These are phyloP conservation scores for Vigna nakashimae DNA, from an alignment of 306 rosid species.

Conservation along the genomic window DNA sequence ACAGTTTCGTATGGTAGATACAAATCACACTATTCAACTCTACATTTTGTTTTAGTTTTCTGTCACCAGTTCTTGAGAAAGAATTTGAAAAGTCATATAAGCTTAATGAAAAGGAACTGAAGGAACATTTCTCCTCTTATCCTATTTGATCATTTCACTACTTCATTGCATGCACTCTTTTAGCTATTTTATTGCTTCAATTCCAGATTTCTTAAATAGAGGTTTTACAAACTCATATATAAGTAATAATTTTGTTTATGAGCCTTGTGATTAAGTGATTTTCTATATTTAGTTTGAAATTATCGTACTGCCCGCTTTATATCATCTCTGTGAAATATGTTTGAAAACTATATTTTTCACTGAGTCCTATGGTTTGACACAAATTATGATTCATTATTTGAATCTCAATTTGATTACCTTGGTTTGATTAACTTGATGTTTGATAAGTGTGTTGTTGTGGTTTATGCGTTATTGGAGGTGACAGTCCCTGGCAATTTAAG, in stretches of 20 bases:
- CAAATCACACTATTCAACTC: neutral
- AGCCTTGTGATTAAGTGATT: neutral
- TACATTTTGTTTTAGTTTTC: neutral
- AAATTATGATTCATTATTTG: neutral
- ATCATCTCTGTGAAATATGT: too few species aligned
- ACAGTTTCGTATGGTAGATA: too few species aligned
- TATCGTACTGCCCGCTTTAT: neutral
- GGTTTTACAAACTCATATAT: neutral
- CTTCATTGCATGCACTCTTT: too few species aligned
- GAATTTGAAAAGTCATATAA: too few species aligned
- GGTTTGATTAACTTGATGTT: conserved; percentile 38
- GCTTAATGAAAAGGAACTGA: neutral
- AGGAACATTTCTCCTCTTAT: neutral
- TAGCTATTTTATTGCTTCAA: too few species aligned
- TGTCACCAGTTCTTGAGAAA: too few species aligned
- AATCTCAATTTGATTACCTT: neutral
- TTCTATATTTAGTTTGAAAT: neutral
- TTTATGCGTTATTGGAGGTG: neutral
- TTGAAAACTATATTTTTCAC: neutral
- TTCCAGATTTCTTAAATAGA: neutral
- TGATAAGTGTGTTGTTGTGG: conserved; percentile 10
- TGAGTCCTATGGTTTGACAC: neutral
- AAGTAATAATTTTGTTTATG: neutral
- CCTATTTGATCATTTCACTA: too few species aligned
- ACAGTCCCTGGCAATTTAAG: conserved; percentile 8